These are phyloP conservation scores for Sapria himalayana DNA, from an alignment of 345 rosid species.

Conservation along the genomic window DNA sequence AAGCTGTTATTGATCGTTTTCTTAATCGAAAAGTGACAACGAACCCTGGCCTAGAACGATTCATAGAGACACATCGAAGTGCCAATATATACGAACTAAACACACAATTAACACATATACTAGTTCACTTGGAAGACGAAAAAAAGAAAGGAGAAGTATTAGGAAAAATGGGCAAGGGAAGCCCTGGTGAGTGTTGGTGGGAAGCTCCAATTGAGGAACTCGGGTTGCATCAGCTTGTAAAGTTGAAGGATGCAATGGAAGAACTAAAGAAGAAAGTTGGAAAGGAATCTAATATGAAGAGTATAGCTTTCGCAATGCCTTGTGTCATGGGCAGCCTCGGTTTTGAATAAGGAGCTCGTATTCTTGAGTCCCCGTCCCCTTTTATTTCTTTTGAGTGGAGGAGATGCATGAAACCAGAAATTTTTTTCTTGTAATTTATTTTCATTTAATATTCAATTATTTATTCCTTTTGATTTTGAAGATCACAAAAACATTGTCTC, in stretches of 20 bases:
- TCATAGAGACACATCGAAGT: slow-evolving; percentile 16
- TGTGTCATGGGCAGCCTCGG: too few relatives aligned
- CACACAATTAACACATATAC: slow-evolving; percentile 7
- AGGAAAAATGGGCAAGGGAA: slow-evolving; percentile 5
- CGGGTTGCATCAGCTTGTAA: slow-evolving; percentile 7
- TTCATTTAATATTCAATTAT: too few relatives aligned
- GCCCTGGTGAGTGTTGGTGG: slow-evolving; percentile 14
- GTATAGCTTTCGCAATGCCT: too few relatives aligned
- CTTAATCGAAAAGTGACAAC: slow-evolving; percentile 7
- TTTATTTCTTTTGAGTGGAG: too few relatives aligned
- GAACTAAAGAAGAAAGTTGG: slow-evolving; percentile 12
- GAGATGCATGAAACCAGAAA: too few relatives aligned
- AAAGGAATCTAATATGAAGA: slow-evolving; percentile 6
- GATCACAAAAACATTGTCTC: too few relatives aligned
- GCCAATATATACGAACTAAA: slow-evolving; percentile 14
- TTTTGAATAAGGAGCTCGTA: too few relatives aligned
- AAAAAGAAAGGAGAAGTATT: slow-evolving; percentile 13
- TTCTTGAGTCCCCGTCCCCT: too few relatives aligned
- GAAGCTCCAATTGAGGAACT: slow-evolving; percentile 12
- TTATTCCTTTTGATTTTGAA: too few relatives aligned
- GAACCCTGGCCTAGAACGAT: not conserved
- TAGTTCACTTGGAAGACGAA: slow-evolving; percentile 13
- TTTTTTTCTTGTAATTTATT: too few relatives aligned
- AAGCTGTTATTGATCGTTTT: slow-evolving; percentile 11
- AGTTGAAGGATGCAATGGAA: slow-evolving; percentile 11